Evolutionary conservation across 2,329 filamentous ascomycete species (phyloP).

Genomic region (Coleophoma crateriformis): DNA sequence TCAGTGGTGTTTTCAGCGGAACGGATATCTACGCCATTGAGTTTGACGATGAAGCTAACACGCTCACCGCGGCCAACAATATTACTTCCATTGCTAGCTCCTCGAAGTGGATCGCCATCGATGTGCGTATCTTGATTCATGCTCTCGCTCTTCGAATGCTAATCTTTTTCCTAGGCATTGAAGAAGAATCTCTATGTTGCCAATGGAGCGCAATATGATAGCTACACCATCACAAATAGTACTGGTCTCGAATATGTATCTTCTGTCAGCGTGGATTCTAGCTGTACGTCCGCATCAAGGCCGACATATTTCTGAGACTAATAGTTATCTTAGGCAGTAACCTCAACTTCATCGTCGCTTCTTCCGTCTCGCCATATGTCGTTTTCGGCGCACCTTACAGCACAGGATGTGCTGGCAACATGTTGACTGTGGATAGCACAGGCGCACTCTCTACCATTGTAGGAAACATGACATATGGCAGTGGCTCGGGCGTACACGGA

Average conservation of each 20-base stretch:
- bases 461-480: conserved; percentile 15
- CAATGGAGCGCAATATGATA: conserved; percentile 10
- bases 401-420: conserved; percentile 12
- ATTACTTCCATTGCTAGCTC: conserved; percentile 11
- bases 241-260: conserved; percentile 9
- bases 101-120: conserved; percentile 16
- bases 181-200: conserved; percentile 14
- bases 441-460: conserved; percentile 9
- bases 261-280: conserved; percentile 8
- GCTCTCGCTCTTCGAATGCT: background rate
- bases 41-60: conserved; percentile 23
- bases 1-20: conserved; percentile 10
- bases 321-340: conserved; percentile 4
- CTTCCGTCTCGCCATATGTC: conserved; percentile 11
- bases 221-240: conserved; percentile 13
- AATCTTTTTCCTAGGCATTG: background rate
- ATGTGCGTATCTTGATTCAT: conserved; percentile 6
- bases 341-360: conserved; percentile 11
- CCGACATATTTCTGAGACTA: background rate
- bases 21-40: conserved; percentile 16
- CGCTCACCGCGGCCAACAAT: conserved; percentile 17
- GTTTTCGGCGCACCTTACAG: conserved; percentile 18
- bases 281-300: conserved; percentile 2
- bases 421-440: conserved; percentile 16
- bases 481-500: conserved; percentile 21